Evolutionary conservation across 75 land plant genomes (phyloP), one percentile per base, ranked within the genome.

Genomic region (Sequoiadendron giganteum): DNA sequence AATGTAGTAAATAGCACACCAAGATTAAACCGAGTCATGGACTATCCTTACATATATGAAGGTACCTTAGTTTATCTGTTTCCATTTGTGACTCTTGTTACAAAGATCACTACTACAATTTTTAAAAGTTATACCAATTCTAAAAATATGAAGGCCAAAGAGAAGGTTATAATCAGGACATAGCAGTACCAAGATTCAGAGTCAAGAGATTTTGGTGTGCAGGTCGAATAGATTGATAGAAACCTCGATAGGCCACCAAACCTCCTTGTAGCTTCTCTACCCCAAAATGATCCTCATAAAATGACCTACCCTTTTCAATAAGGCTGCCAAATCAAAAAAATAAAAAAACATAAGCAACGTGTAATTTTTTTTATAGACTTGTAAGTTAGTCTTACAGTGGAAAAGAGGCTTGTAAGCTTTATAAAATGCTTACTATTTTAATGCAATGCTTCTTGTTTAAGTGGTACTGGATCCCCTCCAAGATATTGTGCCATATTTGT

Each of bases 181-280:
- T 28, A 77, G 25, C 19, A 49, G 0, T 76, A 78, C 90, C 90
- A 13, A 89, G 70, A 77, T 89, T 89, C 48, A 89, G 30, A 47
- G 87, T 40, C 48, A 89, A 7, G n/a, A 79, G 40, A 43, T 58
- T 58, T 36, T 86, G 36, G 32, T 89, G 87, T 18, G 83, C 88
- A 10, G 88, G 90, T 38, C 87, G 72, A 34, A 89, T 86, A 47
- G 90, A 89, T 55, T 75, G 81, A 86, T 89, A 89, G 81, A 86
- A 88, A 4, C 90, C 90, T 38, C 75, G 47, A 30, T 84, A 89
- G 3, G 90, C 90, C 38, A 86, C 88, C 38, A 89, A 28, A 39
- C 90, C 90, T 10, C 88, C 90, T 28, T 38, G 21, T 10, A 89
- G 65, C 55, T 86, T 76, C 28, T 52, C 76, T 13, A 36, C 3